Evolutionary conservation across 2,329 filamentous ascomycete species (phyloP).

Genomic region (Aspergillus novoparasiticus): DNA sequence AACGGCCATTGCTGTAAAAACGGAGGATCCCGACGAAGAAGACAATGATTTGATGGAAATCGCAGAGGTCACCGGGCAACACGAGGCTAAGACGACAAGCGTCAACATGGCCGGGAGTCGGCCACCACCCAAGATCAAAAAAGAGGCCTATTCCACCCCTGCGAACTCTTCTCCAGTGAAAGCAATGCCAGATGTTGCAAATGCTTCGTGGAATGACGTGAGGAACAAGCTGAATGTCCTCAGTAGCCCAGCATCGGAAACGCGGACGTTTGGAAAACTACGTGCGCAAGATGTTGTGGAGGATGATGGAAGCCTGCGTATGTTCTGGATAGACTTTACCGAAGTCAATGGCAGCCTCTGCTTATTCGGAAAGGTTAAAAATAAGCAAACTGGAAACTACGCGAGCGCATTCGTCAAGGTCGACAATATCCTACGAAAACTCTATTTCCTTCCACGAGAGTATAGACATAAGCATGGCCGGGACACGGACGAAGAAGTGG

Average conservation of each 20-base stretch:
- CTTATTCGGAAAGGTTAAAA: conserved; percentile 92
- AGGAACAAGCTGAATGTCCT: conserved; percentile 84
- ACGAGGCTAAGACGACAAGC: conserved; percentile 65
- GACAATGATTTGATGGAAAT: conserved; percentile 87
- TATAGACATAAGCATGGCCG: conserved; percentile 60
- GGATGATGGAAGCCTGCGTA: conserved; percentile 83
- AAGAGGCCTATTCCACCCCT: conserved; percentile 69
- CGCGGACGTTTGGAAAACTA: conserved; percentile 72
- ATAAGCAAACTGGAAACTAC: conserved; percentile 76
- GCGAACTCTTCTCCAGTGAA: conserved; percentile 75
- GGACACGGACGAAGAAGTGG: conserved; percentile 75
- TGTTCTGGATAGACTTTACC: conserved; percentile 97
- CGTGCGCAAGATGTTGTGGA: conserved; percentile 85
- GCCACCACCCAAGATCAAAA: conserved; percentile 73
- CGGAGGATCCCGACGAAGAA: conserved; percentile 70
- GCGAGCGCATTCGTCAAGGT: conserved; percentile 95
- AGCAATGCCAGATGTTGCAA: conserved; percentile 62
- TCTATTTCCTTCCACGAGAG: conserved; percentile 88
- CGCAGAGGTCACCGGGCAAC: conserved; percentile 69
- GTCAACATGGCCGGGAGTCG: conserved; percentile 85
- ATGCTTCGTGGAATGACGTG: conserved; percentile 87
- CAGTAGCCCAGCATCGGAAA: conserved; percentile 69
- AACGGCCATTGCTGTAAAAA: conserved; percentile 56
- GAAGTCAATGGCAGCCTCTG: conserved; percentile 90
- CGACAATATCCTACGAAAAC: conserved; percentile 88